These are phyloP conservation scores for Plasmodium inui DNA, from an alignment of 169 alveolate species.

Conservation along the genomic window DNA sequence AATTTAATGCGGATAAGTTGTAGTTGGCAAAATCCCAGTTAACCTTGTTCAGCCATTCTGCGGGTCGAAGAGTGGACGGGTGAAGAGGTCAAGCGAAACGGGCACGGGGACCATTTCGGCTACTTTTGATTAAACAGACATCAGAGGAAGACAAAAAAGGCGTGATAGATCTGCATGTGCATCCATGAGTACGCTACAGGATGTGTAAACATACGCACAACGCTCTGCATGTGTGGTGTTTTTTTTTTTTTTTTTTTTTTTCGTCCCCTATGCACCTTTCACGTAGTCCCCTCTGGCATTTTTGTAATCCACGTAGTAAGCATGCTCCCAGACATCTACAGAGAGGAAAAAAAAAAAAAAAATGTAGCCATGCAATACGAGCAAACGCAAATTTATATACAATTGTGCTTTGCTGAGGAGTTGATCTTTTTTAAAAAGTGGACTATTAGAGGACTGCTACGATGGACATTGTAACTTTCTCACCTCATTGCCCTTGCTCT, in stretches of 20 bases:
- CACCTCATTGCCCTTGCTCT: not conserved
- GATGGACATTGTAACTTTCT: not conserved
- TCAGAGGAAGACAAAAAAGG: not conserved
- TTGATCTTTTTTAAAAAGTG: not conserved
- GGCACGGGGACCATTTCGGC: not conserved
- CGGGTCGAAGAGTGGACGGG: not conserved
- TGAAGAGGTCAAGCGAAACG: not conserved
- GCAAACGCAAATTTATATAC: not conserved
- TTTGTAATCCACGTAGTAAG: constrained; percentile 93
- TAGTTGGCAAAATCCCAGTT: constrained; percentile 75
- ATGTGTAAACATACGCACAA: not conserved
- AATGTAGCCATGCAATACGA: not conserved
- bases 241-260: not conserved
- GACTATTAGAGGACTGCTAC: not conserved
- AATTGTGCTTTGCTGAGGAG: not conserved
- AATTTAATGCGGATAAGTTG: constrained; percentile 41
- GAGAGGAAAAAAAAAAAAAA: constrained; percentile 5
- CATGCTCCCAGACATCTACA: constrained; percentile 97
- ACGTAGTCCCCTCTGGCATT: constrained; percentile 87
- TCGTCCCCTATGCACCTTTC: constrained; percentile 12
- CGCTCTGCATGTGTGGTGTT: not conserved
- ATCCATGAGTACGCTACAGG: not conserved
- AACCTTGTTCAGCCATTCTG: constrained; percentile 60
- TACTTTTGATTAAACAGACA: not conserved
- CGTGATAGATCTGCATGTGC: not conserved